A percentile compares a stretch with the other conserved stretches of the same genome.
Evolutionary conservation across 208 protist species (phyloP).

Genomic region (Crithidia mellificae): DNA sequence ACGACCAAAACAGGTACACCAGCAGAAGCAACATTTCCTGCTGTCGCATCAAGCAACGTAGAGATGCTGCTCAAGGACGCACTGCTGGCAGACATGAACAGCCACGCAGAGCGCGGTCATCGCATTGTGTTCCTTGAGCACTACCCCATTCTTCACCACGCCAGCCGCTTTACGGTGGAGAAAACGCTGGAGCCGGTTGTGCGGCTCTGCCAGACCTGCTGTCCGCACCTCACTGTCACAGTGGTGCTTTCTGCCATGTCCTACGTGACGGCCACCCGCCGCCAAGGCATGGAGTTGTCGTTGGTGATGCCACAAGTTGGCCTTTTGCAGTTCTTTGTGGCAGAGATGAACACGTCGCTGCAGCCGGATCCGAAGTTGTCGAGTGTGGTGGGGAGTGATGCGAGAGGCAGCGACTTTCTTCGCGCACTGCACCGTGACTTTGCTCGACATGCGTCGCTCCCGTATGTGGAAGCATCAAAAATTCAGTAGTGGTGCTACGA

Average conservation of each 20-base stretch:
- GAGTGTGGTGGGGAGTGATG: constrained; percentile 60
- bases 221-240: constrained; percentile 39
- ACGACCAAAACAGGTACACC: too few species aligned
- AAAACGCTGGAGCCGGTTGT: constrained; percentile 47
- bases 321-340: constrained; percentile 59
- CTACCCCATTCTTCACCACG: constrained; percentile 80
- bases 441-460: constrained; percentile 34
- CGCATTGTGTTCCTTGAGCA: constrained; percentile 82
- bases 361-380: constrained; percentile 48
- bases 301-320: constrained; percentile 67
- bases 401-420: constrained; percentile 20
- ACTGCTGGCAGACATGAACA: constrained; percentile 30
- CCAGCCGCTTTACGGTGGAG: constrained; percentile 44
- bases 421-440: constrained; percentile 36
- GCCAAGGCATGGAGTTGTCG: constrained; percentile 41
- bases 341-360: constrained; percentile 70
- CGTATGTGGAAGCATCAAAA: constrained; percentile 38
- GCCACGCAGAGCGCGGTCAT: constrained; percentile 59
- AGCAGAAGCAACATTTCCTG: too few species aligned
- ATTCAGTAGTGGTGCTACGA: constrained; percentile 1
- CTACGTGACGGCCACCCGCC: constrained; percentile 48
- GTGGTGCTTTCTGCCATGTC: constrained; percentile 83
- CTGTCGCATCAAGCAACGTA: neutral
- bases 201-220: constrained; percentile 34
- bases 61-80: constrained; percentile 15